These are phyloP conservation scores for Psilocybe sp. DNA, from an alignment of 768 basidiomycete genomes.

Conservation along the genomic window DNA sequence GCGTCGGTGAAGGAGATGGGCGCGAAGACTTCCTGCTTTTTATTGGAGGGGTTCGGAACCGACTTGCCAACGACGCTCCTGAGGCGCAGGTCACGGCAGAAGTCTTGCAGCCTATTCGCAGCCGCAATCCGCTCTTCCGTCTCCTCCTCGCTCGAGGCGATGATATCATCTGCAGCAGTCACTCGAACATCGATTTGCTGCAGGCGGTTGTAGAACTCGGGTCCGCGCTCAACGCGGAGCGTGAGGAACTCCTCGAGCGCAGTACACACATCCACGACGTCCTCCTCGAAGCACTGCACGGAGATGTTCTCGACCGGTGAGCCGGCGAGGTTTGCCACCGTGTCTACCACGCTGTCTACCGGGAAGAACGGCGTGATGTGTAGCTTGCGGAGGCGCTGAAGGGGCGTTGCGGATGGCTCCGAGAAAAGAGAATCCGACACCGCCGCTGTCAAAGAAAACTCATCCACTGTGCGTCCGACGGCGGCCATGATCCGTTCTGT, in stretches of 20 bases:
- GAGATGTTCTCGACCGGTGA: constrained; percentile 59
- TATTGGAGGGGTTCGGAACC: background rate
- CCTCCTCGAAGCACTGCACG: constrained; percentile 60
- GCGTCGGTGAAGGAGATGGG: constrained; percentile 2
- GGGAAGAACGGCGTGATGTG: constrained; percentile 64
- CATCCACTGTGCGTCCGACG: constrained; percentile 51
- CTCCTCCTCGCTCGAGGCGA: background rate
- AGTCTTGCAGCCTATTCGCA: constrained; percentile 2
- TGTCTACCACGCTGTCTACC: constrained; percentile 56
- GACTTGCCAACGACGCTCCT: constrained; percentile 4
- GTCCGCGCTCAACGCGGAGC: constrained; percentile 42
- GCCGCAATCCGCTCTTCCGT: background rate
- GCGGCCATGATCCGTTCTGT: constrained; percentile 61
- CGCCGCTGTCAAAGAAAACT: constrained; percentile 52
- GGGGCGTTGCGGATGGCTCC: constrained; percentile 40
- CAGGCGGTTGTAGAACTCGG: constrained; percentile 2
- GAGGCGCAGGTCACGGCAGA: constrained; percentile 8
- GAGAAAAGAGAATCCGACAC: constrained; percentile 42
- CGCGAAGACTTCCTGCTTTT: background rate
- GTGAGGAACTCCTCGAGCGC: constrained; percentile 56
- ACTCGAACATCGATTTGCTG: background rate
- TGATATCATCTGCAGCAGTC: background rate
- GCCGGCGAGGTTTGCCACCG: constrained; percentile 53
- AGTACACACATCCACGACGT: constrained; percentile 57
- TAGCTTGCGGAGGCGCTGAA: constrained; percentile 49